Evolutionary conservation across 2,329 filamentous ascomycete species (phyloP), one percentile per base, ranked within the genome.

Genomic region (Leptographium flavum): DNA sequence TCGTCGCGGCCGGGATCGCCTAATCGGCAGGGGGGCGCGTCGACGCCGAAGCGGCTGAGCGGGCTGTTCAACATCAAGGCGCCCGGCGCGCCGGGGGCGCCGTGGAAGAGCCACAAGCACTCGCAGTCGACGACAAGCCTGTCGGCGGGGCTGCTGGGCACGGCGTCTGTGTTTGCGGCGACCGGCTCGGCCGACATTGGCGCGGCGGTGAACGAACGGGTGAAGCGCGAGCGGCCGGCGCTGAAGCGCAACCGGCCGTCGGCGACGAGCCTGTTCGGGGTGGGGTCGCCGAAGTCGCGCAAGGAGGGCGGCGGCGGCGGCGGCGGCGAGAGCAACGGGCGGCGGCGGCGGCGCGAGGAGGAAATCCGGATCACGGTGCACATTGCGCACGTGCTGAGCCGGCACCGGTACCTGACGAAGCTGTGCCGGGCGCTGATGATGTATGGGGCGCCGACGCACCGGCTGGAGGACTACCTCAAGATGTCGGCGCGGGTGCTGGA

Each of bases 401-500:
- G 87, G 3, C 87, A 94, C 54, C 75, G 77, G 45, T 95, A 94
- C 58, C 71, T 95, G 13, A 73, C 88, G 45, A 87, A 84, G 59
- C 73, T 95, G 33, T 94, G 88, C 58, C 77, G 80, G 35, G 85
- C 85, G 1, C 66, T 95, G 47, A 95, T 95, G 87, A 71, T 79
- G 57, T 94, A 86, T 52, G 88, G 88, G 13, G 88, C 88, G 1
- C 88, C 88, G 1, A 94, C 87, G 0, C 88, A 95, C 64, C 80
- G 88, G 11, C 68, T 95, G 19, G 88, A 95, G 61, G 83, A 94
- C 58, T 94, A 94, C 60, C 81, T 95, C 76, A 80, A 74, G 50
- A 93, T 90, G 83, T 87, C 84, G 9, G 81, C 88, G 1, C 74
- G 84, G n/a, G 84, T 92, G 2, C 72, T 95, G 32, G 84, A 88